A percentile compares a stretch with the other conserved stretches of the same genome.
These are phyloP conservation scores for Lactarius tabidus DNA, from an alignment of 768 basidiomycete species.

Conservation along the genomic window DNA sequence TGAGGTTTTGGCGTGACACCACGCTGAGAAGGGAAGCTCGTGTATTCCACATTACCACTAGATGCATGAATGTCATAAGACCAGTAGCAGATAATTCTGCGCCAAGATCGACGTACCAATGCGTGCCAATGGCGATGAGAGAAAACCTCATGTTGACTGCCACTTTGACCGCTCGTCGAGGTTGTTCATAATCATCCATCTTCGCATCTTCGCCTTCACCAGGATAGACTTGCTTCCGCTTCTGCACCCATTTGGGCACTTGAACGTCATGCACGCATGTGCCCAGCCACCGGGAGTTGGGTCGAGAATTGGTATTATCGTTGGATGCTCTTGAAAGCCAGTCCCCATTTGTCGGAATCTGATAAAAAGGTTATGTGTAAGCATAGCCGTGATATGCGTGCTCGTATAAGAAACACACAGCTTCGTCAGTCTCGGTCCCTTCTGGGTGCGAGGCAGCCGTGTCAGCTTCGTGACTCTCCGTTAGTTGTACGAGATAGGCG, in stretches of 20 bases:
- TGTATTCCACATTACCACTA: conserved; percentile 65
- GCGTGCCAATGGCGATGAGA: conserved; percentile 73
- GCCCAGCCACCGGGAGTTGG: conserved; percentile 54
- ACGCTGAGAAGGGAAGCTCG: conserved; percentile 63
- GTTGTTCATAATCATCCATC: conserved; percentile 51
- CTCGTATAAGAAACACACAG: conserved; percentile 2
- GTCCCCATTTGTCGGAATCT: conserved; percentile 6
- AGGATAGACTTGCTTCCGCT: conserved; percentile 56
- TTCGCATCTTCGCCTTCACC: conserved; percentile 31
- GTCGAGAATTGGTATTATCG: conserved; percentile 11
- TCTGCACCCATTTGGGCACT: conserved; percentile 75
- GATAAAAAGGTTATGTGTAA: neutral
- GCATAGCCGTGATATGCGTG: neutral
- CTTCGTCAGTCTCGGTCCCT: conserved; percentile 22
- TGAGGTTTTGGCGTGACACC: conserved; percentile 57
- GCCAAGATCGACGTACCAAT: conserved; percentile 42
- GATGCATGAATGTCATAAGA: conserved; percentile 4
- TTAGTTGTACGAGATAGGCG: conserved; percentile 71
- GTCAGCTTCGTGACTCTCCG: conserved; percentile 36
- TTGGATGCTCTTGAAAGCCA: conserved; percentile 9
- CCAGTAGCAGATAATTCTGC: conserved; percentile 17
- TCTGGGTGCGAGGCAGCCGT: conserved; percentile 20
- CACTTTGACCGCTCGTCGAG: conserved; percentile 57
- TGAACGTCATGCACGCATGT: conserved; percentile 76
- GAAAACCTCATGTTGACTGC: conserved; percentile 81